Base-by-base conservation (phyloP, 805 yeast species). In the Candida ficus region DNA sequence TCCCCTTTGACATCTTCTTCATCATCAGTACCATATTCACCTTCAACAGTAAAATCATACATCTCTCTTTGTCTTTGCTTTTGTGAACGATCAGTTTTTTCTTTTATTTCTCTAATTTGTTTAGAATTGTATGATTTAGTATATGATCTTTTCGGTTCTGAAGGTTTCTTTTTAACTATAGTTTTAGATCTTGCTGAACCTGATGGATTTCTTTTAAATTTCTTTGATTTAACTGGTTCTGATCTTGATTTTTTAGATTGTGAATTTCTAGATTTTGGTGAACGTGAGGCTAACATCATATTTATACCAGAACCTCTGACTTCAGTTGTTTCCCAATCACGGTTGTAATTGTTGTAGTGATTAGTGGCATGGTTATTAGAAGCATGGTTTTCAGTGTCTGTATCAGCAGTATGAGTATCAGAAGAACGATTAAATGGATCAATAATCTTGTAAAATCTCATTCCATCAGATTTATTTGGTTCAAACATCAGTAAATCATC, bases 231-330 rank as follows among this genome's bases (percentile, higher is more conserved):
- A 12, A 8, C 8, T n/a, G 23, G 32, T 14, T 17, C 26, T 13
- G 3, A 4, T 20, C 28, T 36, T 12, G n/a, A n/a, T n/a, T n/a
- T n/a, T n/a, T n/a, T n/a, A n/a, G 18, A 27, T 31, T 25, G 33
- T 21, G 12, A 14, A 3, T 12, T 16, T 14, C 16, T 30, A 23
- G 23, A 11, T 2, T 28, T 30, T 17, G 36, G 25, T 22, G 43
- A 20, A 3, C 36, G 25, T 22, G 43, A 20, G 2, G 52, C 43
- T 4, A 48, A 35, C 54, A 49, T 49, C 1, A 29, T 36, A 4
- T 32, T 30, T 8, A 49, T 22, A 1, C 43, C 49, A 7, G 46
- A 38, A 5, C 28, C 20, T 4, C 11, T 17, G 16, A 41, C 50
- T 29, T 48, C 52, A 4, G 35, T 29, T 9, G 45, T 38, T 14